Evolutionary conservation across 257 asterid genomes (phyloP).

Genomic region (Solanum gandarillasii): DNA sequence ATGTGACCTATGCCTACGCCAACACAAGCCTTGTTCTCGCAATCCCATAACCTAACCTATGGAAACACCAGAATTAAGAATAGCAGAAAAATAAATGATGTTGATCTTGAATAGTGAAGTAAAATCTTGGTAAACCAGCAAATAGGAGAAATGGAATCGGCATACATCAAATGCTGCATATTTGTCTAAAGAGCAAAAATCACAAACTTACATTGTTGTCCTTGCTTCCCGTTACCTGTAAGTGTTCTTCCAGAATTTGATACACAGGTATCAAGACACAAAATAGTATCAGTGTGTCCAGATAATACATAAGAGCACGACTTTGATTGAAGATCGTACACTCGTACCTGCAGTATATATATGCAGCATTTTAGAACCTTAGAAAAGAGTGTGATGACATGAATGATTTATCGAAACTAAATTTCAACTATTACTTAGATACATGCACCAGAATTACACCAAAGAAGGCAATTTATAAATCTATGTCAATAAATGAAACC

Average conservation of each 20-base stretch:
- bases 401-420: background rate
- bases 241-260: constrained; percentile 57
- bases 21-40: constrained; percentile 47
- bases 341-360: constrained; percentile 51
- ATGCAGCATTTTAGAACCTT: background rate
- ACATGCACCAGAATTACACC: background rate
- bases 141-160: background rate
- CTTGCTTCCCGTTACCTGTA: constrained; percentile 82
- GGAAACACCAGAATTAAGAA: constrained; percentile 10
- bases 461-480: background rate
- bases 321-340: constrained; percentile 86
- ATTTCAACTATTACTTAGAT: background rate
- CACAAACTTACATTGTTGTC: constrained; percentile 61
- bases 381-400: background rate
- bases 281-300: constrained; percentile 76
- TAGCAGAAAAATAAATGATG: background rate
- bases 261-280: constrained; percentile 77
- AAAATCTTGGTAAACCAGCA: background rate
- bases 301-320: constrained; percentile 82
- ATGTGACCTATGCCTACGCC: constrained; percentile 84
- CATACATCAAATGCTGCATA: background rate
- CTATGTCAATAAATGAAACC: background rate
- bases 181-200: background rate
- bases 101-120: background rate
- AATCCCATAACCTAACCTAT: constrained; percentile 93